A percentile compares a stretch with the other conserved stretches of the same genome.
phyloP scores from a whole-genome alignment of 2,329 filamentous ascomycete genomes.

The Myriosclerotinia curreyana region DNA sequence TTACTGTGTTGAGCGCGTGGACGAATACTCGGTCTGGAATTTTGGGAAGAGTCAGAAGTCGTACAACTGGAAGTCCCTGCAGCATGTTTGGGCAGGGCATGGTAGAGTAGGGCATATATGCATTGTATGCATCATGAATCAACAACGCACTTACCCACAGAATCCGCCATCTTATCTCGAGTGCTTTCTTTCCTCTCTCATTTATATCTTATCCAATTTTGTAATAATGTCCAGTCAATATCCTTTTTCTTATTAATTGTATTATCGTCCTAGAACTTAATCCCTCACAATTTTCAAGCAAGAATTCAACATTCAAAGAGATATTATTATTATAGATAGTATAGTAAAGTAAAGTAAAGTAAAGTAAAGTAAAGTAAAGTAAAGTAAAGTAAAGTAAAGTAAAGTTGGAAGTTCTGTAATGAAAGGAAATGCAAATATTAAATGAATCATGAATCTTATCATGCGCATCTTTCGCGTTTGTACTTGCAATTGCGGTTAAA shows the following conservation, averaged over 20 bases:
- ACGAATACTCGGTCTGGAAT: slow-evolving; percentile 89
- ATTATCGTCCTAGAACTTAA: background rate
- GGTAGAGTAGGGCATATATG: slow-evolving; percentile 7
- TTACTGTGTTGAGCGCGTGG: slow-evolving; percentile 97
- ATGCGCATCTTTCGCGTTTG: slow-evolving; percentile 20
- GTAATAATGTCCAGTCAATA: background rate
- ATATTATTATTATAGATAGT: slow-evolving; percentile 8
- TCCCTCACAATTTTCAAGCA: background rate
- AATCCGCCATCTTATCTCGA: slow-evolving; percentile 49
- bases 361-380: slow-evolving; percentile 1
- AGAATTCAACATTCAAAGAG: slow-evolving; percentile 2
- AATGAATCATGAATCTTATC: slow-evolving; percentile 4
- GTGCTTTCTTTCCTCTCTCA: slow-evolving; percentile 18
- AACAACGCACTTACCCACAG: slow-evolving; percentile 45
- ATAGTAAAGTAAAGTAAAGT: slow-evolving; percentile 2
- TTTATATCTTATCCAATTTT: slow-evolving; percentile 6
- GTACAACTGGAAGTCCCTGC: background rate
- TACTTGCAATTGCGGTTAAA: slow-evolving; percentile 8
- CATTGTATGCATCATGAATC: slow-evolving; percentile 12
- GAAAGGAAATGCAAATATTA: slow-evolving; percentile 14
- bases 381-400: slow-evolving; percentile 1
- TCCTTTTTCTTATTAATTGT: background rate
- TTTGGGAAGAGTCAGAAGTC: slow-evolving; percentile 5
- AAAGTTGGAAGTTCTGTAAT: slow-evolving; percentile 5
- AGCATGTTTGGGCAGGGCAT: slow-evolving; percentile 11